Percentiles rank a stretch among this genome's conserved stretches.
These are phyloP conservation scores for Boletus subcaerulescens DNA, from an alignment of 768 basidiomycete genomes.

Conservation along the genomic window DNA sequence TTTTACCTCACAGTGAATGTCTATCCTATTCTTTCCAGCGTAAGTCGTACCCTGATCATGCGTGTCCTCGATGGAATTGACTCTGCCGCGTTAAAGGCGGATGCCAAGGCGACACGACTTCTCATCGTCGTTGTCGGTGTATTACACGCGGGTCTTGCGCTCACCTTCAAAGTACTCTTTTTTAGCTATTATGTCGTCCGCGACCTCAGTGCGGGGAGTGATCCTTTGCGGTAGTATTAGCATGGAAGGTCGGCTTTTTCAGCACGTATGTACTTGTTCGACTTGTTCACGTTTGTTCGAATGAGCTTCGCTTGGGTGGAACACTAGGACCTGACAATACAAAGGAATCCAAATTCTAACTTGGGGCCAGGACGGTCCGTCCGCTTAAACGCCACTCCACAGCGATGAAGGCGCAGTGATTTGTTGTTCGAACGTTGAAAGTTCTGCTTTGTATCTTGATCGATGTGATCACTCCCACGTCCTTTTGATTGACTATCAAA, in stretches of 20 bases:
- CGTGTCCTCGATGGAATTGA: background rate
- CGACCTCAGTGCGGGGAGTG: conserved; percentile 33
- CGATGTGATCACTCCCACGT: too few relatives aligned
- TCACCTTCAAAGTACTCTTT: conserved; percentile 77
- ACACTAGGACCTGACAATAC: too few relatives aligned
- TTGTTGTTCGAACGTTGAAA: too few relatives aligned
- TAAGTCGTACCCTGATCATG: conserved; percentile 37
- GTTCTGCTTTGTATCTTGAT: too few relatives aligned
- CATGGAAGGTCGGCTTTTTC: background rate
- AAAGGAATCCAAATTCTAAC: too few relatives aligned
- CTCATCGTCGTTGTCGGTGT: conserved; percentile 72
- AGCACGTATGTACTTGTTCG: background rate
- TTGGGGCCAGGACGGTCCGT: too few relatives aligned
- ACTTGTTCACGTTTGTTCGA: background rate
- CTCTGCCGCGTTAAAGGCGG: conserved; percentile 50
- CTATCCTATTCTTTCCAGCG: conserved; percentile 85
- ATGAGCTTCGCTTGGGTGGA: too few relatives aligned
- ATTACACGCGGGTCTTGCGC: conserved; percentile 76
- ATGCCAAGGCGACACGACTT: conserved; percentile 81
- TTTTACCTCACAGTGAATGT: conserved; percentile 83
- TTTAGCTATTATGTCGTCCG: conserved; percentile 54
- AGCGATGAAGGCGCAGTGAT: too few relatives aligned
- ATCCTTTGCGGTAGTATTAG: conserved; percentile 18
- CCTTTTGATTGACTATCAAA: too few relatives aligned
- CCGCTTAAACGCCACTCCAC: too few relatives aligned